Evolutionary conservation across 352 stramenopile species (phyloP).

Genomic region (Phytophthora cajani): DNA sequence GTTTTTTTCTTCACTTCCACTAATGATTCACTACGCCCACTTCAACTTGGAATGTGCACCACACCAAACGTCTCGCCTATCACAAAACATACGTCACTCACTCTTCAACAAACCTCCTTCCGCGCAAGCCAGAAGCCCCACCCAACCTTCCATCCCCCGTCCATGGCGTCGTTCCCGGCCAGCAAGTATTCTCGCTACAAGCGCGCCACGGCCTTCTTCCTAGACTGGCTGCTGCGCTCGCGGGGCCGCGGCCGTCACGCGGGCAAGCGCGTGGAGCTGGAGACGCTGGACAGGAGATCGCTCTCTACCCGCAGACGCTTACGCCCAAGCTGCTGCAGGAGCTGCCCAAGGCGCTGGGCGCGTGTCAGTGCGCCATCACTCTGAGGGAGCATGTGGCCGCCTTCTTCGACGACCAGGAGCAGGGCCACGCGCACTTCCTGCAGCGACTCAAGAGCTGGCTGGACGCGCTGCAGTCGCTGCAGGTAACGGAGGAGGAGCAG

Average conservation of each 20-base stretch:
- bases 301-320: neutral
- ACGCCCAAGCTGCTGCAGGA: slow-evolving; percentile 12
- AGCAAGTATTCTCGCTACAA: neutral
- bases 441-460: neutral
- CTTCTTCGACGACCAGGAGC: slow-evolving; percentile 17
- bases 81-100: too few species aligned
- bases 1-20: too few species aligned
- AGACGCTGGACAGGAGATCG: too few species aligned
- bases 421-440: neutral
- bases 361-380: slow-evolving; percentile 27
- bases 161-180: too few species aligned
- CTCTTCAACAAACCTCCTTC: too few species aligned
- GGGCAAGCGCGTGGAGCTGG: too few species aligned
- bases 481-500: neutral
- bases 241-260: too few species aligned
- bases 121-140: too few species aligned
- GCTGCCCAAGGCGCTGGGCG: slow-evolving; percentile 23
- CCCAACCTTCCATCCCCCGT: too few species aligned
- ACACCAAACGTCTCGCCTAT: too few species aligned
- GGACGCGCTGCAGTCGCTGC: neutral
- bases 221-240: neutral
- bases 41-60: too few species aligned
- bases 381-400: slow-evolving; percentile 18
- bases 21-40: too few species aligned
- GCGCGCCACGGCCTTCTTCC: neutral